Conservation (phyloP, 768 basidiomycete species). For the Tricholoma terreum region DNA sequence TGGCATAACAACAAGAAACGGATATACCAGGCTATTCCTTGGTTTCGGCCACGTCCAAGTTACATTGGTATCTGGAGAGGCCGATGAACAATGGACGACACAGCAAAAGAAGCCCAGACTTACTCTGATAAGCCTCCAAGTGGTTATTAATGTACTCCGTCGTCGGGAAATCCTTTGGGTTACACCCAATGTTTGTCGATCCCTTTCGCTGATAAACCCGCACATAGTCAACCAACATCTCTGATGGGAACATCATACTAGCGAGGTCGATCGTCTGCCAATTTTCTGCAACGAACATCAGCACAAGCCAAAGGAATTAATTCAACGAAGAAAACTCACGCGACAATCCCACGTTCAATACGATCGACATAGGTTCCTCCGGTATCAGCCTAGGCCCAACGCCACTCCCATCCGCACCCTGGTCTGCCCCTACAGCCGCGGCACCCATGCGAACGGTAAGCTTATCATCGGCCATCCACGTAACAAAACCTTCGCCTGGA, state of each 20-base stretch:
- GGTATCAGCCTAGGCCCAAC: constrained; percentile 60
- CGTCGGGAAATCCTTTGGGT: constrained; percentile 65
- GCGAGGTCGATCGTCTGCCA: constrained; percentile 61
- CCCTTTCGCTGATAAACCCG: constrained; percentile 74
- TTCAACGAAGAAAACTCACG: constrained; percentile 28
- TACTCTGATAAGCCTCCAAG: constrained; percentile 55
- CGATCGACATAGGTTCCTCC: constrained; percentile 58
- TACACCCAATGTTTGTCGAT: constrained; percentile 59
- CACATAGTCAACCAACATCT: constrained; percentile 75
- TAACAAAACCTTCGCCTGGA: constrained; percentile 58
- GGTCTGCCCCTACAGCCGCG: constrained; percentile 43
- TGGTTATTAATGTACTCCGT: constrained; percentile 58
- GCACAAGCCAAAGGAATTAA: neutral
- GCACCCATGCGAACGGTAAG: constrained; percentile 53
- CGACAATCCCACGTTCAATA: constrained; percentile 64
- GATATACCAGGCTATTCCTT: neutral
- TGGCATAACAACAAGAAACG: neutral
- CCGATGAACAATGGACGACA: neutral
- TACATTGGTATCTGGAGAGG: neutral
- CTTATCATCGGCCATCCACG: constrained; percentile 66
- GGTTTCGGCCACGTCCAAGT: neutral
- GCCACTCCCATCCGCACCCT: constrained; percentile 34
- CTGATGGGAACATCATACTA: constrained; percentile 66
- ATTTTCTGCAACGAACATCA: constrained; percentile 36
- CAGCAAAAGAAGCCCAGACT: constrained; percentile 21